Percentiles rank a stretch among this genome's conserved stretches.
phyloP scores from a whole-genome alignment of 225 moss, liverwort and hornwort genomes.

The Marchantia polymorpha region DNA sequence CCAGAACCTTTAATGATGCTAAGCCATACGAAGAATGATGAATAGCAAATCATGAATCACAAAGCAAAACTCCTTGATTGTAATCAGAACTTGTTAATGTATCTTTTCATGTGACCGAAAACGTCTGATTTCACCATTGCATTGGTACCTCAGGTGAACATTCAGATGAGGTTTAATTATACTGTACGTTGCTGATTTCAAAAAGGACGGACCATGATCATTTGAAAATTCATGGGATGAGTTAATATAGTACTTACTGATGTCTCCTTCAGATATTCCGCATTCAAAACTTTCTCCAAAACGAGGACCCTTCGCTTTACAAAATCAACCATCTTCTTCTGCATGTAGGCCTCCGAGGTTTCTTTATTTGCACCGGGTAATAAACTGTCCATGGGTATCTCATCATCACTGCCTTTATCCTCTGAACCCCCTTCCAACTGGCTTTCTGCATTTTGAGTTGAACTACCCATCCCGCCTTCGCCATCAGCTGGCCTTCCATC shows the following conservation, averaged over 20 bases:
- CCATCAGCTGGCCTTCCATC: constrained; percentile 58
- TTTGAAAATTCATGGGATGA: too few species aligned
- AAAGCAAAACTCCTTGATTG: too few species aligned
- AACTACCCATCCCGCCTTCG: constrained; percentile 49
- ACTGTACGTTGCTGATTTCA: too few species aligned
- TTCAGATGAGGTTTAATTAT: too few species aligned
- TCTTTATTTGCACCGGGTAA: constrained; percentile 66
- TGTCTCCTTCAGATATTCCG: constrained; percentile 72
- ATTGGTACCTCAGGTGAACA: too few species aligned
- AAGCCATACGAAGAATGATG: too few species aligned
- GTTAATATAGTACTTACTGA: constrained; percentile 23
- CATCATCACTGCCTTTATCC: constrained; percentile 50
- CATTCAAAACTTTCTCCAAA: constrained; percentile 92
- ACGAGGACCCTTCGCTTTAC: constrained; percentile 90
- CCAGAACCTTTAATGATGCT: too few species aligned
- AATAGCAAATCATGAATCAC: too few species aligned
- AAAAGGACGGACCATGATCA: too few species aligned
- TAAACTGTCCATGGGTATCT: constrained; percentile 32
- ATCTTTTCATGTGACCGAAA: too few species aligned
- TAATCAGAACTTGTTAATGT: too few species aligned
- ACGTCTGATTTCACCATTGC: too few species aligned
- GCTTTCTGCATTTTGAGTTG: constrained; percentile 34
- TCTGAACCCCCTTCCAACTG: constrained; percentile 48
- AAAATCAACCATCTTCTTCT: constrained; percentile 98
- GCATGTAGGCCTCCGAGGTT: constrained; percentile 85